A percentile compares a stretch with the other conserved stretches of the same genome.
Evolutionary conservation across 257 asterid genomes (phyloP).

Genomic region (Asclepias syriaca): DNA sequence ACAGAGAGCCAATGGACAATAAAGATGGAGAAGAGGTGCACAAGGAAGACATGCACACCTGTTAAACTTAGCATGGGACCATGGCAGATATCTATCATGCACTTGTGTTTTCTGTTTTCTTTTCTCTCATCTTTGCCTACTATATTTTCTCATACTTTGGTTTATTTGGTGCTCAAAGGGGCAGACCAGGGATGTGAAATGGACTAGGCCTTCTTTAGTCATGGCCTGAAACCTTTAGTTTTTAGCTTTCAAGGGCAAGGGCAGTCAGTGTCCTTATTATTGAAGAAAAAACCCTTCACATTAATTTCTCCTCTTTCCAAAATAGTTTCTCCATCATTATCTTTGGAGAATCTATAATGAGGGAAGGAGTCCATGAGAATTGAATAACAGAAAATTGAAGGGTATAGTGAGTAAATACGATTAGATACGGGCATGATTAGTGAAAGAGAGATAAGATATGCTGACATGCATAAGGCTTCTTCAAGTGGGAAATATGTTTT

Average conservation of each 20-base stretch:
- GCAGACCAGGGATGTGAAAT: slow-evolving; percentile 38
- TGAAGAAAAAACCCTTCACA: neutral
- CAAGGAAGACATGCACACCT: slow-evolving; percentile 42
- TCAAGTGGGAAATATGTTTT: slow-evolving; percentile 52
- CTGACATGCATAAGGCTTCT: slow-evolving; percentile 46
- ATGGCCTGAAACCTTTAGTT: slow-evolving; percentile 29
- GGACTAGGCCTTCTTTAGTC: slow-evolving; percentile 35
- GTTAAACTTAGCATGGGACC: slow-evolving; percentile 30
- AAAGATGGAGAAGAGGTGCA: slow-evolving; percentile 18
- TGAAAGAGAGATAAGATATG: slow-evolving; percentile 55
- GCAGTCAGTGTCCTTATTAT: slow-evolving; percentile 25
- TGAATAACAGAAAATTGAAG: slow-evolving; percentile 15
- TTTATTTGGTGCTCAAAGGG: slow-evolving; percentile 29
- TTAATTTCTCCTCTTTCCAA: neutral
- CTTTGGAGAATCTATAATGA: slow-evolving; percentile 8
- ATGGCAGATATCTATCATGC: slow-evolving; percentile 27
- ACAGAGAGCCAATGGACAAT: slow-evolving; percentile 30
- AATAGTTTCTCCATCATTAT: slow-evolving; percentile 13
- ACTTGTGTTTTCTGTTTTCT: slow-evolving; percentile 26
- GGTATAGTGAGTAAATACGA: slow-evolving; percentile 27
- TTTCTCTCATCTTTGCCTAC: slow-evolving; percentile 19
- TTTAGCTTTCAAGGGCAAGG: slow-evolving; percentile 28
- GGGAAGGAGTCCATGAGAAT: neutral
- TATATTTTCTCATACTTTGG: slow-evolving; percentile 17
- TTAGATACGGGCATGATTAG: slow-evolving; percentile 35